phyloP scores from a whole-genome alignment of 805 yeast species.

The Kodamaea kaohsiungensis region DNA sequence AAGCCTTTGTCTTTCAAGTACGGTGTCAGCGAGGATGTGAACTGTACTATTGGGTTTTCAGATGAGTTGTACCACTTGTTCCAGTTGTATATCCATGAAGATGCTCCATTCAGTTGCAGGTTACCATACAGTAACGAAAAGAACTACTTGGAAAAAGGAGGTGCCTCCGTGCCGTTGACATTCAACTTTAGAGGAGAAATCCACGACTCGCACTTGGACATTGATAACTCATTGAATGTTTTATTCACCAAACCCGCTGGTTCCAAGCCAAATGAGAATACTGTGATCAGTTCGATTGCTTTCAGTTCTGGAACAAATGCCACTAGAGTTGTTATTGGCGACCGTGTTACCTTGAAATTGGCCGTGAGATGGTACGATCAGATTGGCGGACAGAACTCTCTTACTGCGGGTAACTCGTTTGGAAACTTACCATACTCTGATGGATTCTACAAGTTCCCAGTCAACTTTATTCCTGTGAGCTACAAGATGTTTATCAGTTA shows the following conservation, averaged over 20 bases:
- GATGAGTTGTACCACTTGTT: slow-evolving; percentile 72
- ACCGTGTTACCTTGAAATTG: slow-evolving; percentile 54
- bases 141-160: slow-evolving; percentile 42
- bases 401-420: slow-evolving; percentile 6
- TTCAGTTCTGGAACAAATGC: slow-evolving; percentile 64
- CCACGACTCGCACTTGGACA: slow-evolving; percentile 66
- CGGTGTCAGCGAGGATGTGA: slow-evolving; percentile 50
- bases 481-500: slow-evolving; percentile 20
- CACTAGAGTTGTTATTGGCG: slow-evolving; percentile 66
- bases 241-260: slow-evolving; percentile 42
- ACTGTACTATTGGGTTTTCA: slow-evolving; percentile 61
- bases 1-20: slow-evolving; percentile 57
- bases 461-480: slow-evolving; percentile 29
- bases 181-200: slow-evolving; percentile 67
- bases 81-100: slow-evolving; percentile 76
- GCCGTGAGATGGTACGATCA: slow-evolving; percentile 58
- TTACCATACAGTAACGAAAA: slow-evolving; percentile 51
- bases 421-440: slow-evolving; percentile 34
- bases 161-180: slow-evolving; percentile 57
- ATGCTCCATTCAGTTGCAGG: slow-evolving; percentile 71
- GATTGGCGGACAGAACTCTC: slow-evolving; percentile 21
- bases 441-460: slow-evolving; percentile 43
- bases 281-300: slow-evolving; percentile 56
- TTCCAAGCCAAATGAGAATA: slow-evolving; percentile 29
- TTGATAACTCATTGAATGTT: slow-evolving; percentile 59